Evolutionary conservation across 306 rosid species (phyloP).

Genomic region (Castanea sativa): DNA sequence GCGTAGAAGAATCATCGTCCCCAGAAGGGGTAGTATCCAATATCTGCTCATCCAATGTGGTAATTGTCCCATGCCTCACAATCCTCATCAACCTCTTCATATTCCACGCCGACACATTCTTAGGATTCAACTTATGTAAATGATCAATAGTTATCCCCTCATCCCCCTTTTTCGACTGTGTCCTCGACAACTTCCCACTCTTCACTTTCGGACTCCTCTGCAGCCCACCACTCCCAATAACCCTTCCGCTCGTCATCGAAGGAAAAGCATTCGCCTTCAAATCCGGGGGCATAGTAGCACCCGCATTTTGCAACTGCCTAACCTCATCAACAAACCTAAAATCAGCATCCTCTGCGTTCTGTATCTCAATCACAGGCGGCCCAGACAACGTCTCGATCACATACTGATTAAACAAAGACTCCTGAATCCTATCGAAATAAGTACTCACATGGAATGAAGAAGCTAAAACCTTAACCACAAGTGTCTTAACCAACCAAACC

Average conservation of each 20-base stretch:
- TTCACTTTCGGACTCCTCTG: constrained; percentile 32
- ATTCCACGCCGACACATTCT: constrained; percentile 89
- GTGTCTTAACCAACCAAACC: constrained; percentile 74
- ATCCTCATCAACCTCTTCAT: constrained; percentile 86
- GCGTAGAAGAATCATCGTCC: constrained; percentile 49
- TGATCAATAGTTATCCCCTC: constrained; percentile 76
- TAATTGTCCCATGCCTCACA: constrained; percentile 60
- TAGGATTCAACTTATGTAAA: constrained; percentile 65
- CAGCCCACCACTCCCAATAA: constrained; percentile 36
- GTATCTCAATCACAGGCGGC: constrained; percentile 60
- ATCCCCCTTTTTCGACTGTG: constrained; percentile 39
- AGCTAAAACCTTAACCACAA: constrained; percentile 73
- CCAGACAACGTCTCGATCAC: constrained; percentile 83
- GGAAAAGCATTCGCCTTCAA: constrained; percentile 47
- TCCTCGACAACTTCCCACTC: constrained; percentile 38
- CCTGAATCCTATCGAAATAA: constrained; percentile 84
- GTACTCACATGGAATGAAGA: constrained; percentile 84
- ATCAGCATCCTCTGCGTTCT: constrained; percentile 64
- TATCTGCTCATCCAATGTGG: constrained; percentile 71
- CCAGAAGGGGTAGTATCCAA: constrained; percentile 22
- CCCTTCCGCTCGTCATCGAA: constrained; percentile 38
- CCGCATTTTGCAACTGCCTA: constrained; percentile 79
- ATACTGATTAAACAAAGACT: constrained; percentile 70
- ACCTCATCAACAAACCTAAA: constrained; percentile 72
- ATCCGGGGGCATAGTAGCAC: constrained; percentile 70